Conservation (phyloP, 371 early-diverging fungal species). For the Mortierella sp. region DNA sequence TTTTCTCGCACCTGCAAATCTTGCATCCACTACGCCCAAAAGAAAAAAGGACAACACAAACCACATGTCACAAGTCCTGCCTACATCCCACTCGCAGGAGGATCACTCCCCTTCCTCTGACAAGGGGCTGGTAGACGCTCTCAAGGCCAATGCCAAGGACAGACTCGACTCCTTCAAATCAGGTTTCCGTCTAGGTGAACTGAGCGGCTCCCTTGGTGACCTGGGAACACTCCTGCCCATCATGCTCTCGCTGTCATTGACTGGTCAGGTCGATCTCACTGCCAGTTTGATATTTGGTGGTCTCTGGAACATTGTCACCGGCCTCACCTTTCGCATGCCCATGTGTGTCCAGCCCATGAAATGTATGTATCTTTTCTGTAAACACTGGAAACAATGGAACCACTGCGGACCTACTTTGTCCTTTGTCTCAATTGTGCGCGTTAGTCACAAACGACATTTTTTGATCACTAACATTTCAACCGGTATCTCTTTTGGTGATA, state of each 20-base stretch:
- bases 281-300: slow-evolving; percentile 91
- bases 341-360: slow-evolving; percentile 92
- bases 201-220: slow-evolving; percentile 86
- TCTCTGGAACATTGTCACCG: slow-evolving; percentile 88
- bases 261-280: slow-evolving; percentile 83
- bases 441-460: background rate
- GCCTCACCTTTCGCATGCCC: slow-evolving; percentile 83
- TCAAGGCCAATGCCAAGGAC: slow-evolving; percentile 35
- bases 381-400: background rate
- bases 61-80: slow-evolving; percentile 37
- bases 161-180: slow-evolving; percentile 30
- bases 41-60: background rate
- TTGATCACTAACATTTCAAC: slow-evolving; percentile 7
- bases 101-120: background rate
- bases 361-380: slow-evolving; percentile 59
- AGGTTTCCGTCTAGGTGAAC: slow-evolving; percentile 55
- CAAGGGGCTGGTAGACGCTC: slow-evolving; percentile 14
- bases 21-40: background rate
- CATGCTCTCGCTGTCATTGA: slow-evolving; percentile 82
- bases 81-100: slow-evolving; percentile 14
- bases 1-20: background rate
- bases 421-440: background rate
- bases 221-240: slow-evolving; percentile 91
- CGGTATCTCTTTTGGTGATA: slow-evolving; percentile 38
- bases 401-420: background rate